Base-by-base conservation (phyloP, 257 asterid genomes). In the Solanum etuberosum region DNA sequence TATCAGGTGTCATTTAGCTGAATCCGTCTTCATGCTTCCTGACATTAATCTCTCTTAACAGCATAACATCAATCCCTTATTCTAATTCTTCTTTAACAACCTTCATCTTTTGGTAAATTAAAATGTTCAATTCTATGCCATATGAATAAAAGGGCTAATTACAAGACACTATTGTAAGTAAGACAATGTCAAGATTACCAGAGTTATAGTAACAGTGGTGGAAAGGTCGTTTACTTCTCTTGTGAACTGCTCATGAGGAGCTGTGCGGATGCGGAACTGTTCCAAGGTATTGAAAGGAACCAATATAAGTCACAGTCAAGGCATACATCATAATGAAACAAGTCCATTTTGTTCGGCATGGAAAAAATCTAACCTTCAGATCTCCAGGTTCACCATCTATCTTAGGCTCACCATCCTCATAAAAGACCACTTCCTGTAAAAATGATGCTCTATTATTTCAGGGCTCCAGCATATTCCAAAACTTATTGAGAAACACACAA, bases 371-470 rank as follows among this genome's bases (percentile, higher is more conserved):
- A 84, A 97, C 99, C 99, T 90, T 94, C 72, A 97, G 96, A 89
- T 97, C 99, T 87, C 99, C 99, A 86, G 99, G 89, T 93, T 97
- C 99, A 83, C 99, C 99, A 91, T 97, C 99, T 90, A 95, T 87
- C 87, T 89, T 92, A 83, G 99, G 98, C 90, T 95, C 99, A 83
- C 99, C 99, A 23, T 97, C 99, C 90, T 95, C 99, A 80, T 93
- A 95, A 89, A 97, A 97, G 87, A 95, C 91, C 88, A 97, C 96
- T 91, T 95, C 99, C 99, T 97, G 93, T 78, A 70, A 86, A 88
- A 88, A 84, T 42, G 61, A 37, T 74, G 65, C n/a, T 83, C 46
- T 61, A 48, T 76, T 61, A 35, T 61, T 51, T 37, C 43, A 51
- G 40, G 82, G 27, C 15, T 68, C 57, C 83, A 85, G 46, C 59